Base-by-base conservation (phyloP, 2,329 filamentous ascomycete species). In the Exophiala sp. region DNA sequence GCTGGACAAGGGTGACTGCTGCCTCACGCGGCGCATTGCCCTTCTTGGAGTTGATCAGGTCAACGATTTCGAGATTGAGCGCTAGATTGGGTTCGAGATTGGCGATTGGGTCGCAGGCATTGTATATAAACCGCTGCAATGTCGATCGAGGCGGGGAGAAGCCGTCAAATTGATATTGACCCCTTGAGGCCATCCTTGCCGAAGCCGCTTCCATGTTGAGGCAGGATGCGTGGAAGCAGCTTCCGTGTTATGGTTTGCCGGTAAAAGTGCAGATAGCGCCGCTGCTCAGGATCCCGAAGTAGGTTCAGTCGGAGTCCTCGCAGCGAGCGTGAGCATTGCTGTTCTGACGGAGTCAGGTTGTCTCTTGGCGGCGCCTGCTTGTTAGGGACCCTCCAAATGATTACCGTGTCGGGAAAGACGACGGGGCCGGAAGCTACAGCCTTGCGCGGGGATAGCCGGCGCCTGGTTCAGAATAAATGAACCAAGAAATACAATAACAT, bases 11-110 rank as follows among this genome's bases (percentile, higher is more conserved):
- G 60, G 91, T 85, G 61, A 95, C 84, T 57, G 92, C 92, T 45
- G 92, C 91, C 80, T 99, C 94, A 68, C 94, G 89, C 60, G 94
- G 94, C 75, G 91, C 87, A 72, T 87, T 89, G 68, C 92, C 92
- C 77, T 97, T 97, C 78, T 97, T 99, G 67, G 86, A 87, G 74
- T 99, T 99, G 78, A 99, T 89, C 66, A 97, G 77, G 76, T 99
- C 94, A 66, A 91, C 80, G 66, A 99, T 95, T 79, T 99, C 94
- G 69, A 99, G 88, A 69, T 94, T 95, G 61, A 99, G 78, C 54
- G 91, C 94, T 51, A 99, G 86, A 69, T 99, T 97, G 59, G 94
- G 92, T 77, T 99, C 94, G 78, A 91, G 96, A 76, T 97, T 96
- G 71, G 95, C 89, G 35, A 63, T 54, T 47, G 94, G 90, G 67